Conservation (phyloP, 192 early-diverging fungal species). For the Jimgerdemannia flammicorona region DNA sequence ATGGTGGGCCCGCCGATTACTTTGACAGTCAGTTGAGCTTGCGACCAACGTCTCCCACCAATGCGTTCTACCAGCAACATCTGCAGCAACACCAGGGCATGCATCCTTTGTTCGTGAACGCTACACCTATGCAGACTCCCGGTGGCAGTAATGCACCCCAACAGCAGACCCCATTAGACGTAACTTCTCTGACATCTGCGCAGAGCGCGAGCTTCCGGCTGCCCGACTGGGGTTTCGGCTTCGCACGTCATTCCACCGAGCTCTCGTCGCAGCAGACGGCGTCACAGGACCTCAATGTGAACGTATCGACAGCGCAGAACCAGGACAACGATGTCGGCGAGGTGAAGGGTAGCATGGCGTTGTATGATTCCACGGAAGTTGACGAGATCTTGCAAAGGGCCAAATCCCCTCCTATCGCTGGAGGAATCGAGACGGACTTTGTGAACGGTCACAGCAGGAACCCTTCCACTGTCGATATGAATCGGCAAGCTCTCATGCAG, state of each 20-base stretch:
- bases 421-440: not conserved
- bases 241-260: slow-evolving; percentile 5
- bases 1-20: slow-evolving; percentile 19
- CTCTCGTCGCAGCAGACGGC: not conserved
- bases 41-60: not conserved
- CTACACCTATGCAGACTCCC: slow-evolving; percentile 3
- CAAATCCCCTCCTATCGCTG: not conserved
- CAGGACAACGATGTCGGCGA: slow-evolving; percentile 7
- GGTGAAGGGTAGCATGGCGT: slow-evolving; percentile 22
- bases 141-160: not conserved
- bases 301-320: slow-evolving; percentile 11
- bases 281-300: not conserved
- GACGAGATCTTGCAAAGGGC: slow-evolving; percentile 15
- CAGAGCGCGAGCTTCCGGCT: slow-evolving; percentile 9
- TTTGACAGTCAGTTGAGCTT: slow-evolving; percentile 3
- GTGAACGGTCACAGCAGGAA: not conserved
- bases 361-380: slow-evolving; percentile 17
- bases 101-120: not conserved
- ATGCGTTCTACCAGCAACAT: not conserved
- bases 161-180: not conserved
- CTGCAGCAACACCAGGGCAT: not conserved
- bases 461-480: not conserved
- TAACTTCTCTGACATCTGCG: not conserved
- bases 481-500: not conserved
- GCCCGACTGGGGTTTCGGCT: slow-evolving; percentile 21